Evolutionary conservation across 2,329 filamentous ascomycete species (phyloP), one percentile per base, ranked within the genome.

Genomic region (Penicillium sp.): DNA sequence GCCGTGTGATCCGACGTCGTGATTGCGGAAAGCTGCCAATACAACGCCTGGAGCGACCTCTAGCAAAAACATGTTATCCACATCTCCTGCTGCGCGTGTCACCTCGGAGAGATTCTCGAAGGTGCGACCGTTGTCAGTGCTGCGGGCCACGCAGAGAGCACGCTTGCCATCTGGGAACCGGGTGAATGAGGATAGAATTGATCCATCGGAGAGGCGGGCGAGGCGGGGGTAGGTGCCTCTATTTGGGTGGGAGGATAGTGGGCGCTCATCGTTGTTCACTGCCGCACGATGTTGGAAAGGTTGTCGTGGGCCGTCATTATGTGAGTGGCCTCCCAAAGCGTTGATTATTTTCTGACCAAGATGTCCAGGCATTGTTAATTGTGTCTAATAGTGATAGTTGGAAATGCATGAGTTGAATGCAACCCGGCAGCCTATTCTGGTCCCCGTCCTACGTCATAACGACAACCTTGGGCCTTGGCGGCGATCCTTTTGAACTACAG

Each of bases 21-120:
- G 79, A 65, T 82, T 82, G 6, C 80, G 76, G 65, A 82, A 82
- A 0, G 80, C 79, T 0, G 75, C 80, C 0, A 82, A 70, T 2
- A 81, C 67, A 1, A 68, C 66, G 0, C 59, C 61, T 0, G 71
- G 68, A 0, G 68, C 64, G 1, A 76, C 71, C 56, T 81, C 78
- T 11, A 80, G 68, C 14, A 82, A 62, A 58, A 77, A 81, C 33
- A 76, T 70, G 63, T 82, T 82, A 65, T 81, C 80, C 52, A 78
- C 70, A 61, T 82, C 79, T 16, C 76, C 75, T 0, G 52, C 54
- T 3, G 74, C 75, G 2, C 79, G 77, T 0, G 75, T 70, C 39
- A 82, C 75, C 60, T 81, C 78, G 35, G 76, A 73, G 52, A 73
- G 73, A 13, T 75, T 70, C 13, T 64, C 57, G 53, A 81, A 82